Evolutionary conservation across 2,329 filamentous ascomycete genomes (phyloP).

Genomic region (Sclerotinia nivalis): DNA sequence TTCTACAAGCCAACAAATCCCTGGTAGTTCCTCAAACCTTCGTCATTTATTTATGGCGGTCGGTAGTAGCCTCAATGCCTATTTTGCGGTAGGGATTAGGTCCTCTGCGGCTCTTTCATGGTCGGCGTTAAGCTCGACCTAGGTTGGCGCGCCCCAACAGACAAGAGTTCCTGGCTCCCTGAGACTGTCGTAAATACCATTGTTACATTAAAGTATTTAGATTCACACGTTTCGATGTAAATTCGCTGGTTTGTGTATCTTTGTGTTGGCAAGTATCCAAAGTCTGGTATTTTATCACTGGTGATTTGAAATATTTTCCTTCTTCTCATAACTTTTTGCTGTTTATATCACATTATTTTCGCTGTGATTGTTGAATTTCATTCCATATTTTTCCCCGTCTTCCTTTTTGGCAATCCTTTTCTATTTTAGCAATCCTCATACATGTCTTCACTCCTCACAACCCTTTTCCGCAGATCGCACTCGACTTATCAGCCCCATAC

Average conservation of each 20-base stretch:
- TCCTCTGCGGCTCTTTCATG: not conserved
- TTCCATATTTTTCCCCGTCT: too few species aligned
- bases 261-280: not conserved
- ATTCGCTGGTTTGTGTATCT: not conserved
- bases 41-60: not conserved
- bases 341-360: not conserved
- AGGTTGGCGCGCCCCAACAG: not conserved
- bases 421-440: not conserved
- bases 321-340: not conserved
- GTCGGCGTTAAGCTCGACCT: constrained; percentile 17
- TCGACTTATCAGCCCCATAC: not conserved
- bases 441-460: constrained; percentile 11
- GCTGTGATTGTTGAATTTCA: not conserved
- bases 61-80: not conserved
- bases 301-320: not conserved
- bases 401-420: not conserved
- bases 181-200: not conserved
- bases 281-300: constrained; percentile 7
- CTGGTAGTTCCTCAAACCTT: too few species aligned
- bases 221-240: not conserved
- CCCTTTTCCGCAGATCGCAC: constrained; percentile 10
- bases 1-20: constrained; percentile 6
- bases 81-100: not conserved
- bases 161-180: not conserved
- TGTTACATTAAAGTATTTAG: too few species aligned